Base-by-base conservation (phyloP, 2,329 filamentous ascomycete genomes). In the Macroventuria anomochaeta region DNA sequence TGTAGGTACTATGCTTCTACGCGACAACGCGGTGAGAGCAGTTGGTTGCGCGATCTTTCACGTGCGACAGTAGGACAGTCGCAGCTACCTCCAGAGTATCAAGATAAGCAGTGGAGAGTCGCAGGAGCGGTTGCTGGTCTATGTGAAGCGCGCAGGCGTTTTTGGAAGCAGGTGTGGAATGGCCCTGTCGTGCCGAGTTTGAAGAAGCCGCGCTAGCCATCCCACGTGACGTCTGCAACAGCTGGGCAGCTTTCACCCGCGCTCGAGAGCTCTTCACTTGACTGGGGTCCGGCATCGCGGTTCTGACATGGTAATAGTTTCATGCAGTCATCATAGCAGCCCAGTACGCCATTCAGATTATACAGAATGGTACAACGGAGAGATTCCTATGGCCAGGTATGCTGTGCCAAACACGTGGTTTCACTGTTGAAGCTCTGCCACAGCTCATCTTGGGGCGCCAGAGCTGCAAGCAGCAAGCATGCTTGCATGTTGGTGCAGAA, bases 11-110 rank as follows among this genome's bases (percentile, higher is more conserved):
- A 57, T 66, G 56, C 50, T 55, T 62, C 64, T 68, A 58, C 59
- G 63, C 68, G 61, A 62, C 57, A 46, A 50, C 59, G 53, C 54
- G 56, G 59, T 54, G 55, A 60, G 53, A 63, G 49, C 44, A 54
- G 43, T 39, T 56, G 55, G 2, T 12, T 57, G 59, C 62, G 63
- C 62, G 46, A 56, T 57, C 44, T 57, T 53, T 64, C 50, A 64
- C 59, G 47, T 49, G 53, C 55, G 49, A 54, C 46, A 55, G 53
- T 49, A 41, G 43, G 13, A 32, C 43, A 57, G 52, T 60, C 57
- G 66, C 67, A 54, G 56, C 51, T 56, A 61, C 55, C 54, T 51
- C 33, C 54, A 58, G 57, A 50, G 44, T 57, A 37, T 57, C 55
- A n/a, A 65, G 61, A 54, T 55, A 57, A 57, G 58, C 59, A 61